phyloP scores from a whole-genome alignment of 73 alveolate species.

The Stentor roeselii region DNA sequence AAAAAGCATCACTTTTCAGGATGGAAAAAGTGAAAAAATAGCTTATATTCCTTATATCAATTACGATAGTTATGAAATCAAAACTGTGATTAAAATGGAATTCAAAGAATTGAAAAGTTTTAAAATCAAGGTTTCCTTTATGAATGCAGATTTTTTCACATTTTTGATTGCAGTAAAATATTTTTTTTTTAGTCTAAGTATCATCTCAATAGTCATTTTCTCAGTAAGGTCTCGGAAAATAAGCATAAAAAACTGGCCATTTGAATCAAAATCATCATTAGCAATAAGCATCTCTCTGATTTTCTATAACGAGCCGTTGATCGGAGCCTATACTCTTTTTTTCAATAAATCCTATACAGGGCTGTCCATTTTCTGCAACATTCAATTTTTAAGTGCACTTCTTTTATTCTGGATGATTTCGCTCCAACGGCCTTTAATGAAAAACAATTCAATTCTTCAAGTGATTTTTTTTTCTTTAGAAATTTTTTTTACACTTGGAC shows the following conservation, averaged over 20 bases:
- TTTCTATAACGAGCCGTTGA: constrained; percentile 6
- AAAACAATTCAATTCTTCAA: background rate
- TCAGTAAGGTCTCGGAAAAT: background rate
- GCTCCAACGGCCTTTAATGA: background rate
- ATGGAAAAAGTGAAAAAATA: too few relatives aligned
- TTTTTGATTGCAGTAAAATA: background rate
- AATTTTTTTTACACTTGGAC: background rate
- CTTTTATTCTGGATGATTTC: background rate
- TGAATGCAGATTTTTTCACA: too few relatives aligned
- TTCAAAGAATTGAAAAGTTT: background rate
- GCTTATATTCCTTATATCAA: too few relatives aligned
- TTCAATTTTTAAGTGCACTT: background rate
- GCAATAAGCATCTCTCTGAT: background rate
- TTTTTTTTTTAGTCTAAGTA: background rate
- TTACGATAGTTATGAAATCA: too few relatives aligned
- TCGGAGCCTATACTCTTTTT: background rate
- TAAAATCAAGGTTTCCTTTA: background rate
- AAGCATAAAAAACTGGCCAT: too few relatives aligned
- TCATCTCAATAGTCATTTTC: background rate
- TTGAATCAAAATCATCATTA: background rate
- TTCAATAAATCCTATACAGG: background rate
- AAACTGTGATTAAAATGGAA: too few relatives aligned
- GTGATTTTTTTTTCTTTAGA: background rate
- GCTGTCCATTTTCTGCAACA: background rate
- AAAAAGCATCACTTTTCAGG: too few relatives aligned